Conservation (phyloP, 1,284 basidiomycete genomes). For the Tilletia caries region DNA sequence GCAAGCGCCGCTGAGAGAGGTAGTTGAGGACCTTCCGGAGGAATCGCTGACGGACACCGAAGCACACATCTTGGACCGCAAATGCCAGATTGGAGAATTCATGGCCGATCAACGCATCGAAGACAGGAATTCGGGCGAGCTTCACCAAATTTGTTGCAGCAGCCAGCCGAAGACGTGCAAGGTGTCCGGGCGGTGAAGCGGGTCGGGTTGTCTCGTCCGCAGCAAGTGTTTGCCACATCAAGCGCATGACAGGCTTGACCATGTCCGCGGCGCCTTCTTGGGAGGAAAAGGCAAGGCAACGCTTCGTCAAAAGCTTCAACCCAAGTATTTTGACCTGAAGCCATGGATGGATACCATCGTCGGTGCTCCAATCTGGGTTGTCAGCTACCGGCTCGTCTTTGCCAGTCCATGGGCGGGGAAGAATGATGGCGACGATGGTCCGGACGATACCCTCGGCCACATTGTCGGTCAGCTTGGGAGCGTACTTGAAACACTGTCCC, state of each 20-base stretch:
- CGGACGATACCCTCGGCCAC: slow-evolving; percentile 74
- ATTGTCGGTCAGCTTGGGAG: slow-evolving; percentile 71
- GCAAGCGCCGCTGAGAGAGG: slow-evolving; percentile 65
- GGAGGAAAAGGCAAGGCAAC: slow-evolving; percentile 32
- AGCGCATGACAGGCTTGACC: slow-evolving; percentile 36
- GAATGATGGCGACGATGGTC: slow-evolving; percentile 60
- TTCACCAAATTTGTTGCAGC: slow-evolving; percentile 78
- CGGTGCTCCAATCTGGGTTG: slow-evolving; percentile 35
- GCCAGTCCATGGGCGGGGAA: slow-evolving; percentile 15
- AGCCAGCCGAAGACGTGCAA: slow-evolving; percentile 66
- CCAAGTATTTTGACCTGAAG: slow-evolving; percentile 32
- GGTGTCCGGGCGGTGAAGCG: slow-evolving; percentile 33
- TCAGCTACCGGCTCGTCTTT: slow-evolving; percentile 14
- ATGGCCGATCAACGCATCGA: slow-evolving; percentile 62
- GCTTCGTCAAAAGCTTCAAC: slow-evolving; percentile 34
- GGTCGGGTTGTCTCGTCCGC: slow-evolving; percentile 33
- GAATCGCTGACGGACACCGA: slow-evolving; percentile 75
- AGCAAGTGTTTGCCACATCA: slow-evolving; percentile 34
- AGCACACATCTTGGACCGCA: slow-evolving; percentile 79
- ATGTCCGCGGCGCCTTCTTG: slow-evolving; percentile 29
- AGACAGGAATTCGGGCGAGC: slow-evolving; percentile 66
- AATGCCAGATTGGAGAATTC: slow-evolving; percentile 72
- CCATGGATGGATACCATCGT: slow-evolving; percentile 26
- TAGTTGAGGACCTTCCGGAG: slow-evolving; percentile 71
- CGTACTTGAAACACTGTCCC: slow-evolving; percentile 69